Conservation (phyloP, 306 rosid genomes). For the Gastrolobium villosum region DNA sequence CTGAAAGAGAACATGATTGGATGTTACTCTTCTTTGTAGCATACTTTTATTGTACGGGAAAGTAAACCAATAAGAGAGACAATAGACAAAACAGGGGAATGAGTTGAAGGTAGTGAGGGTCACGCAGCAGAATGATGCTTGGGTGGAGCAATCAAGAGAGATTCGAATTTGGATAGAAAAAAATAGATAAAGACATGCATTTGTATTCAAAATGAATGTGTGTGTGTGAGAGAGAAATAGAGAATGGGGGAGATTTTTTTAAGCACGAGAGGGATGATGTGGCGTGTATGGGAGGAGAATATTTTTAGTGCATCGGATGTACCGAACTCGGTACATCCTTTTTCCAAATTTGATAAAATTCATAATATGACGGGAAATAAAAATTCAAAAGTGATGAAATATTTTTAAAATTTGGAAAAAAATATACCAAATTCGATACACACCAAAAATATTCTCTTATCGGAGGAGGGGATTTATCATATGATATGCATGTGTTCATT, state of each 20-base stretch:
- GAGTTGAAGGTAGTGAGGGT: conserved; percentile 42
- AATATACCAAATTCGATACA: no score
- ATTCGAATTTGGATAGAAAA: conserved; percentile 51
- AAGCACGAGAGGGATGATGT: conserved; percentile 64
- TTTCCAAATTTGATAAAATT: no score
- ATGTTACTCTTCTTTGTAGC: conserved; percentile 37
- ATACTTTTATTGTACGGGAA: conserved; percentile 50
- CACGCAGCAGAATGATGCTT: conserved; percentile 73
- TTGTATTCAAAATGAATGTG: conserved; percentile 33
- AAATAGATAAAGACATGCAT: conserved; percentile 27
- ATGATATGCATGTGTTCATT: conserved; percentile 17
- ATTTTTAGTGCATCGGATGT: no score
- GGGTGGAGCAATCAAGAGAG: conserved; percentile 75
- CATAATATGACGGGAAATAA: no score
- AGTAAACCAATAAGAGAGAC: conserved; percentile 59
- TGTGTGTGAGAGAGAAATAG: not conserved
- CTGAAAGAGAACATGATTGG: conserved; percentile 44
- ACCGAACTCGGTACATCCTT: no score
- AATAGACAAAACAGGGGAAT: conserved; percentile 3
- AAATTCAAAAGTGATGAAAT: no score
- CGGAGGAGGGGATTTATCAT: conserved; percentile 41
- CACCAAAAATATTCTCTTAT: no score
- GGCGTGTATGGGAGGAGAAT: conserved; percentile 43
- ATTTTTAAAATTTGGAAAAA: no score
- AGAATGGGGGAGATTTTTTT: conserved; percentile 33